These are phyloP conservation scores for Antitrichia curtipendula DNA, from an alignment of 225 moss, liverwort and hornwort species.

Conservation along the genomic window DNA sequence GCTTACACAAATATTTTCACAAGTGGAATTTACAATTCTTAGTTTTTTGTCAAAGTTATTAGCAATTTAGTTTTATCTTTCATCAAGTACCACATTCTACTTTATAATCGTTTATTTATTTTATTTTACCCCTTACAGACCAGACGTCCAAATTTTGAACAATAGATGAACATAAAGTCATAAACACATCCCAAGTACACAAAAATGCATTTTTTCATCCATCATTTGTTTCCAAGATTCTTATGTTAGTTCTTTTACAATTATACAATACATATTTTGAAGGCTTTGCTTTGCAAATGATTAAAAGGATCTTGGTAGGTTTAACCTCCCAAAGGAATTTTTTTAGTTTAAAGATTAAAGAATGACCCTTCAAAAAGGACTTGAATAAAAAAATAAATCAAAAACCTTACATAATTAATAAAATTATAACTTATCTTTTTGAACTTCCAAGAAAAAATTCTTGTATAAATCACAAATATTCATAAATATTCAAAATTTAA, in stretches of 20 bases:
- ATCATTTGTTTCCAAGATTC: background rate
- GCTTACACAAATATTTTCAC: accelerated
- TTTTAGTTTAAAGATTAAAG: accelerated
- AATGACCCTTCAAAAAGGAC: background rate
- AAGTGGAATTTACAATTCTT: background rate
- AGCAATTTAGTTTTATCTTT: background rate
- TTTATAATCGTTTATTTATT: too few species aligned
- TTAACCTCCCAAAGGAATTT: accelerated
- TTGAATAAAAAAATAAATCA: background rate
- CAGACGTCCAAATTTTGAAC: background rate
- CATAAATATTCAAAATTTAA: too few species aligned
- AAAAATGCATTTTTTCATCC: background rate
- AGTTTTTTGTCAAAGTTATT: background rate
- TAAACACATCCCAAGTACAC: accelerated
- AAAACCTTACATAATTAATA: background rate
- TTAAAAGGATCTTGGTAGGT: background rate
- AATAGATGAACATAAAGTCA: background rate
- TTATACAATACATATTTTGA: accelerated
- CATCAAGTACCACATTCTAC: background rate
- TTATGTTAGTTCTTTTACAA: background rate
- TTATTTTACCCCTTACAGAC: background rate
- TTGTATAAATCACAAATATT: background rate
- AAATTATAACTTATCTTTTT: accelerated
- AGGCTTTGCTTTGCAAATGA: background rate
- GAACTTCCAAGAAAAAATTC: background rate